Evolutionary conservation across 805 yeast species (phyloP).

Genomic region (Metschnikowia kunwiensis): DNA sequence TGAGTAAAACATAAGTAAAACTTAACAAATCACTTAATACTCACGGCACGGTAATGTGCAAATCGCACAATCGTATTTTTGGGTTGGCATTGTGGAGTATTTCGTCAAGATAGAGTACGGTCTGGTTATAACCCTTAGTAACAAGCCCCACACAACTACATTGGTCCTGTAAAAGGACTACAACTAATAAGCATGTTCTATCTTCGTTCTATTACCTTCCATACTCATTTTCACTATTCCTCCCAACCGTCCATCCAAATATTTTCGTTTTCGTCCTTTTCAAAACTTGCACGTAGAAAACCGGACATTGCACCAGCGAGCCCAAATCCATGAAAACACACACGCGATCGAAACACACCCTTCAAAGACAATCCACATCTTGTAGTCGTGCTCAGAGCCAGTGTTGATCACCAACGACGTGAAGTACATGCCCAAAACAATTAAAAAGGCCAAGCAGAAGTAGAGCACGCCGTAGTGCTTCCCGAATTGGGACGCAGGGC

Average conservation of each 20-base stretch:
- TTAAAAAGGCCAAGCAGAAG: constrained; percentile 16
- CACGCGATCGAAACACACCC: constrained; percentile 10
- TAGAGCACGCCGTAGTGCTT: constrained; percentile 68
- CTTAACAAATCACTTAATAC: no score
- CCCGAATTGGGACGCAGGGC: constrained; percentile 64
- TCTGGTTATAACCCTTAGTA: no score
- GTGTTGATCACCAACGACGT: constrained; percentile 14
- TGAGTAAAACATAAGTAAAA: no score
- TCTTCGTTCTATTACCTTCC: no score
- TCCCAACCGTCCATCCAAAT: background rate
- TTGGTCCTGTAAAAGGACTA: no score
- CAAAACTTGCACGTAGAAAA: constrained; percentile 13
- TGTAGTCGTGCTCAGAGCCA: constrained; percentile 11
- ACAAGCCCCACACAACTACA: no score
- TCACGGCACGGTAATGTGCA: no score
- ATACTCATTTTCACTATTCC: no score
- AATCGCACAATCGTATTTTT: no score
- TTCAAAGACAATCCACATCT: constrained; percentile 15
- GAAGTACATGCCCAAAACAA: constrained; percentile 12
- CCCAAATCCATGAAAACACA: constrained; percentile 14
- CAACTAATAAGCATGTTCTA: no score
- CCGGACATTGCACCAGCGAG: constrained; percentile 14
- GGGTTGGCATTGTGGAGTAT: no score
- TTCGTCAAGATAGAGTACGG: no score
- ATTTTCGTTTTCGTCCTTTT: background rate